A percentile compares a stretch with the other conserved stretches of the same genome.
Evolutionary conservation across 495 filamentous ascomycete species (phyloP).

Genomic region (Hypoxylon cercidicola): DNA sequence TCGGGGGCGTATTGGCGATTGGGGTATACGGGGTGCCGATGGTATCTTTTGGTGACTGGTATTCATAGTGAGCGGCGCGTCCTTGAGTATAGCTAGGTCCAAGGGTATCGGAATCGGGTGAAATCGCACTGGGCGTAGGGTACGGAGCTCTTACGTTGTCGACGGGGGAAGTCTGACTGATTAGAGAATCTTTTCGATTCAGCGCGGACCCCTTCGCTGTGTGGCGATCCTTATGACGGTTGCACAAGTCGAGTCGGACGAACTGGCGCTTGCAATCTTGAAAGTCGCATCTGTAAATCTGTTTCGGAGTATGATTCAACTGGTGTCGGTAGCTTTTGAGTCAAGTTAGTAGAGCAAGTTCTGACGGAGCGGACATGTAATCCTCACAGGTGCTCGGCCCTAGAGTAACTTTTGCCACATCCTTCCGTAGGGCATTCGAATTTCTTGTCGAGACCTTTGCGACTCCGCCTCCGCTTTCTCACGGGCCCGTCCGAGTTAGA

Average conservation of each 20-base stretch:
- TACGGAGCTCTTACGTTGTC: slow-evolving; percentile 57
- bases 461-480: slow-evolving; percentile 81
- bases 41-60: slow-evolving; percentile 62
- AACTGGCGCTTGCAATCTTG: slow-evolving; percentile 91
- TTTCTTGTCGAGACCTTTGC: slow-evolving; percentile 92
- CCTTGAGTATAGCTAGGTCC: slow-evolving; percentile 55
- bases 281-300: slow-evolving; percentile 95
- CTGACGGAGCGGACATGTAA: neutral
- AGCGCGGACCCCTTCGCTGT: slow-evolving; percentile 95
- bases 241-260: slow-evolving; percentile 93
- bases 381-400: slow-evolving; percentile 89
- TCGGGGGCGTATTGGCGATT: slow-evolving; percentile 58
- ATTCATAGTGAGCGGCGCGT: slow-evolving; percentile 59
- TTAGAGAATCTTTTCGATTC: slow-evolving; percentile 84
- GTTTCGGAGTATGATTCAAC: slow-evolving; percentile 94
- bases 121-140: slow-evolving; percentile 55
- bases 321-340: slow-evolving; percentile 79
- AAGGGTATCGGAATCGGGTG: slow-evolving; percentile 62
- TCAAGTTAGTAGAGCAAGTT: slow-evolving; percentile 34
- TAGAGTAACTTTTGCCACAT: slow-evolving; percentile 95
- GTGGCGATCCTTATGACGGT: slow-evolving; percentile 92
- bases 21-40: slow-evolving; percentile 61
- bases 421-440: slow-evolving; percentile 90
- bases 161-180: slow-evolving; percentile 67
- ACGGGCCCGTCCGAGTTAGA: slow-evolving; percentile 66